Evolutionary conservation across 2,329 filamentous ascomycete genomes (phyloP), one percentile per base, ranked within the genome.

Genomic region (Cryoendolithus antarcticus): DNA sequence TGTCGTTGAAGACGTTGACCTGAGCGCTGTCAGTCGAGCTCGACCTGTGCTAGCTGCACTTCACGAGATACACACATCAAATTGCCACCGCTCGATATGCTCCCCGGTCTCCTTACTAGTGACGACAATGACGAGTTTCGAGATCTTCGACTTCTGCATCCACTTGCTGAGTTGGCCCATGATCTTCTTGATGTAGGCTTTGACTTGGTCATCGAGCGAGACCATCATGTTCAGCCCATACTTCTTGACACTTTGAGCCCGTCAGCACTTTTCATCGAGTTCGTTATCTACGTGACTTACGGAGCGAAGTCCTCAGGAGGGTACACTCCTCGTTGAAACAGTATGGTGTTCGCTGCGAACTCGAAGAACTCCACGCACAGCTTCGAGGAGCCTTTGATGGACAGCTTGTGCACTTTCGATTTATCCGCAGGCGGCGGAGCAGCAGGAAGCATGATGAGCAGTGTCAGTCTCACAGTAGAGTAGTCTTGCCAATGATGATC

Each of bases 191-290:
- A 98, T 93, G 66, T 98, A 98, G 28, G 88, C 86, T 64, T 94
- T 93, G 59, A 98, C 91, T 66, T 98, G 89, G 67, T 96, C 91
- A 61, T 98, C 91, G 47, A 86, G 77, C 27, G 89, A 93, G 38
- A 96, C 88, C 54, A 94, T 82, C 86, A 95, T 94, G 56, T 94
- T 96, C 55, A 98, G 75, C 54, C 91, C 91, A 80, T 98, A 98
- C 67, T 98, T 98, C 69, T 98, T 98, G 56, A 98, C 88, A 9
- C 75, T 73, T 32, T 9, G n/a, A 7, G 27, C 13, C 6, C 4
- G 12, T 34, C 12, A 38, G 36, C 65, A 4, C 4, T 3, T 12
- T 13, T 46, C 21, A 31, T 9, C 9, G 6, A 10, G 4, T n/a
- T 6, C 12, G 4, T 6, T 6, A 31, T 13, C 5, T 27, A 32